Conservation (phyloP, 2,329 filamentous ascomycete genomes). For the Fusarium subglutinans region DNA sequence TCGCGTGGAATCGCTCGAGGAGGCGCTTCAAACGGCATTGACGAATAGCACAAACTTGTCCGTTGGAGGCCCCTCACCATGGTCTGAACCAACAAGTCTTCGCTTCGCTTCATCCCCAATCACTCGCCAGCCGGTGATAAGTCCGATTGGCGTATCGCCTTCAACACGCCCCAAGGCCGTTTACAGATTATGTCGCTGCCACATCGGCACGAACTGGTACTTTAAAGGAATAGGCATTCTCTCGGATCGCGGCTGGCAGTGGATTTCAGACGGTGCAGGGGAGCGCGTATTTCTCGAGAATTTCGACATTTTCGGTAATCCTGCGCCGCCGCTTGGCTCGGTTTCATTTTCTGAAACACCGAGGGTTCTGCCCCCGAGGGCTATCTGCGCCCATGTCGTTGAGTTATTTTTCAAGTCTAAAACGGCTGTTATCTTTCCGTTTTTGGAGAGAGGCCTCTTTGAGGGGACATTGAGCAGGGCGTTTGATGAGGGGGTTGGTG, state of each 20-base stretch:
- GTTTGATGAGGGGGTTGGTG: not conserved
- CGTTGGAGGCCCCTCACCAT: constrained; percentile 9
- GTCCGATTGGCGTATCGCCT: constrained; percentile 2
- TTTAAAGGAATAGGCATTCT: constrained; percentile 32
- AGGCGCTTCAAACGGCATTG: constrained; percentile 21
- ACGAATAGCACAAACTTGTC: not conserved
- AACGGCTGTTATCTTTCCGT: constrained; percentile 17
- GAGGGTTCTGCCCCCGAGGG: not conserved
- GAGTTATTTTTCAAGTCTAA: constrained; percentile 24
- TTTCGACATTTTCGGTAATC: constrained; percentile 22
- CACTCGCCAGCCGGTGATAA: not conserved
- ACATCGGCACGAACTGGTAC: constrained; percentile 31
- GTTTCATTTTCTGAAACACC: constrained; percentile 4
- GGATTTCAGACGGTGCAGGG: constrained; percentile 32
- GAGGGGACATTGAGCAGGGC: constrained; percentile 13
- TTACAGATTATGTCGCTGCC: constrained; percentile 19
- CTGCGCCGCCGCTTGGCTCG: not conserved
- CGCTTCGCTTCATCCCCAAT: constrained; percentile 1
- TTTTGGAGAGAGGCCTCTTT: constrained; percentile 14
- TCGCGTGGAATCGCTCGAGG: constrained; percentile 31
- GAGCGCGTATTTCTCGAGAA: constrained; percentile 31
- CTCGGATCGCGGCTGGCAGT: constrained; percentile 22
- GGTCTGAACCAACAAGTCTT: constrained; percentile 6
- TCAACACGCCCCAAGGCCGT: not conserved
- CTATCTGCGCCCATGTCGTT: not conserved